Conservation (phyloP, 208 protist genomes). For the Leptomonas pyrrhocoris region DNA sequence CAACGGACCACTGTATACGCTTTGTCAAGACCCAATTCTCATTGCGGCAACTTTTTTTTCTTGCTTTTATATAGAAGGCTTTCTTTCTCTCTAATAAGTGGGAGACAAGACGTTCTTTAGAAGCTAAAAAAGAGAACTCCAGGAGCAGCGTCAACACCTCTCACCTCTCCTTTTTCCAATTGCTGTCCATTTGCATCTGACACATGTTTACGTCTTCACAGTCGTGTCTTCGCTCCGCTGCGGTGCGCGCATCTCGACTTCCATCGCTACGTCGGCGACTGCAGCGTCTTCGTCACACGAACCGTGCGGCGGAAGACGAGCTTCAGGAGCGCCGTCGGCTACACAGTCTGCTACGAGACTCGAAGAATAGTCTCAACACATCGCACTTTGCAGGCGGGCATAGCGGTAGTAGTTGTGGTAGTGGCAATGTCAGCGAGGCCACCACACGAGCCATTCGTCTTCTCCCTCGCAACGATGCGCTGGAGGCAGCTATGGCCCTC, state of each 20-base stretch:
- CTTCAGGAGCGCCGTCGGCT: constrained; percentile 49
- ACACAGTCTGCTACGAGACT: constrained; percentile 19
- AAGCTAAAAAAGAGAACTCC: too few species aligned
- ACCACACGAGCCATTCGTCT: constrained; percentile 23
- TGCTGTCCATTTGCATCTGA: too few species aligned
- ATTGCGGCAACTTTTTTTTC: too few species aligned
- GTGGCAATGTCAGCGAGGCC: background rate
- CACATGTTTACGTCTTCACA: constrained; percentile 14
- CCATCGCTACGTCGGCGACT: constrained; percentile 33
- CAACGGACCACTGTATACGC: too few species aligned
- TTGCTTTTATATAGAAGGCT: too few species aligned
- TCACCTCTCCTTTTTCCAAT: background rate
- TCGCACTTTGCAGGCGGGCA: background rate
- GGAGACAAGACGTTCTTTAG: too few species aligned
- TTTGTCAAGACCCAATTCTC: too few species aligned
- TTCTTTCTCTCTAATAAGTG: too few species aligned
- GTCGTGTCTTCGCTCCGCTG: constrained; percentile 1
- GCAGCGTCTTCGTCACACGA: constrained; percentile 25
- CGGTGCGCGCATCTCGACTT: background rate
- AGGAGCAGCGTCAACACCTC: background rate
- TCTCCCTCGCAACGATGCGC: constrained; percentile 67
- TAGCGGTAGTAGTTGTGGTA: background rate
- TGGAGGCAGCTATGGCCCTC: constrained; percentile 83
- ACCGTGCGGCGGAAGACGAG: constrained; percentile 22
- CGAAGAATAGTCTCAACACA: background rate